Evolutionary conservation across 2,329 filamentous ascomycete species (phyloP).

Genomic region (Verticillium longisporum): DNA sequence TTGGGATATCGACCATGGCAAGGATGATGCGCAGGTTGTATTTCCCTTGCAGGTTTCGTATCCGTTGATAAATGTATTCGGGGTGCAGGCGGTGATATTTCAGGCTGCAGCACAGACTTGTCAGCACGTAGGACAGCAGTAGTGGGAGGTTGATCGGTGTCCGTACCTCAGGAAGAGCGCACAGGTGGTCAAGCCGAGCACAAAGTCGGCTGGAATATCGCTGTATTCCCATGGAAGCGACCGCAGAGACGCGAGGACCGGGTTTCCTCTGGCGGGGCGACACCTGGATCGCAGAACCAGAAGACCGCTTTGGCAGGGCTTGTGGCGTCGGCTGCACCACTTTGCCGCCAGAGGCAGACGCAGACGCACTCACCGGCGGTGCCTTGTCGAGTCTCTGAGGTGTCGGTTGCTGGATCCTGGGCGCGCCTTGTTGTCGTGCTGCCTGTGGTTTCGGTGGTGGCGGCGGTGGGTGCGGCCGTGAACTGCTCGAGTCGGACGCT

Average conservation of each 20-base stretch:
- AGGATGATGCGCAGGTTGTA: slow-evolving; percentile 83
- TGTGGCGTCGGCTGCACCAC: slow-evolving; percentile 86
- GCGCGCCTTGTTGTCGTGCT: slow-evolving; percentile 29
- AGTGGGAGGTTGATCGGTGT: background rate
- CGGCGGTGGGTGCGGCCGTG: slow-evolving; percentile 15
- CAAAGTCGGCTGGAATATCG: slow-evolving; percentile 92
- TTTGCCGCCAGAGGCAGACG: slow-evolving; percentile 33
- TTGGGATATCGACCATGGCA: slow-evolving; percentile 89
- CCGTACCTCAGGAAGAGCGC: slow-evolving; percentile 71
- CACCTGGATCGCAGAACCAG: slow-evolving; percentile 76
- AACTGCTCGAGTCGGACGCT: slow-evolving; percentile 29
- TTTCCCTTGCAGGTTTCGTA: slow-evolving; percentile 74
- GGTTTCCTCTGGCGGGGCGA: slow-evolving; percentile 93
- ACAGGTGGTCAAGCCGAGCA: slow-evolving; percentile 79
- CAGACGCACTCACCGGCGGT: slow-evolving; percentile 29
- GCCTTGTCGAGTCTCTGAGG: slow-evolving; percentile 50
- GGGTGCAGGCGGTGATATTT: slow-evolving; percentile 97
- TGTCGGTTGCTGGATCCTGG: slow-evolving; percentile 34
- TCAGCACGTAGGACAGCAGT: background rate
- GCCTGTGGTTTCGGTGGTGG: slow-evolving; percentile 16
- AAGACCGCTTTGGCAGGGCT: slow-evolving; percentile 58
- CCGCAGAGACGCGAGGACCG: slow-evolving; percentile 75
- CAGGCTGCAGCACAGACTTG: slow-evolving; percentile 39
- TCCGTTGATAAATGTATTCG: slow-evolving; percentile 94
- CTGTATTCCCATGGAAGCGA: slow-evolving; percentile 92